Conservation (phyloP, 2,329 filamentous ascomycete species). For the Alternaria gaisen region DNA sequence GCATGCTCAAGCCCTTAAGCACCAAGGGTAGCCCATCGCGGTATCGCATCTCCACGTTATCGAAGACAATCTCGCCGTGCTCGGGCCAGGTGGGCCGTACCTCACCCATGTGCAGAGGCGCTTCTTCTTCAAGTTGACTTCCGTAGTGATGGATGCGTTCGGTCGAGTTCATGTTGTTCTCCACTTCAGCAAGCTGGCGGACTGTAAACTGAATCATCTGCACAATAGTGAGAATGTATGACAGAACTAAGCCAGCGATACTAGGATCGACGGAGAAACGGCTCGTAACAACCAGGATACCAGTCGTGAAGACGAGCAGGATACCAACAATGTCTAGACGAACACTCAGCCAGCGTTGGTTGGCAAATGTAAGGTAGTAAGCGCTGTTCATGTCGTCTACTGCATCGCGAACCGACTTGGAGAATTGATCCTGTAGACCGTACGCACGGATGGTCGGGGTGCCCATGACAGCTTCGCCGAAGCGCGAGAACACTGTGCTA, state of each 20-base stretch:
- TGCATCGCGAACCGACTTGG: conserved; percentile 70
- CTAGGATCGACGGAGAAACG: conserved; percentile 86
- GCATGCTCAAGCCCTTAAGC: conserved; percentile 65
- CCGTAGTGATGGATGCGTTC: conserved; percentile 93
- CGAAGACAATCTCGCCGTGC: conserved; percentile 71
- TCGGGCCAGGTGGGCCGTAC: conserved; percentile 84
- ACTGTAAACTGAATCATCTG: conserved; percentile 97
- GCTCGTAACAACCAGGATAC: conserved; percentile 90
- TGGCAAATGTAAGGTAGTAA: conserved; percentile 94
- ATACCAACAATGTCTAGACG: conserved; percentile 87
- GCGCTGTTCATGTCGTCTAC: conserved; percentile 94
- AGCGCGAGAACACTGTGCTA: conserved; percentile 88
- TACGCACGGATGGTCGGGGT: conserved; percentile 90
- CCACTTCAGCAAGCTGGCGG: conserved; percentile 90
- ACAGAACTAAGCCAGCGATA: conserved; percentile 86
- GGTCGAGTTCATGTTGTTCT: conserved; percentile 98
- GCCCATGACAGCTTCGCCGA: conserved; percentile 86
- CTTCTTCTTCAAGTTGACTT: conserved; percentile 85
- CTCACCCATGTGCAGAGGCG: conserved; percentile 77
- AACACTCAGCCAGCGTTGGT: conserved; percentile 90
- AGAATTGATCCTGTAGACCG: conserved; percentile 79
- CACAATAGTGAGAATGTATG: conserved; percentile 91
- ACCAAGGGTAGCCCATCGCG: conserved; percentile 59
- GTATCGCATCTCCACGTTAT: conserved; percentile 63
- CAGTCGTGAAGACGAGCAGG: conserved; percentile 83